A percentile compares a stretch with the other conserved stretches of the same genome.
Conservation (phyloP, 75 land plant species). For the Cupressus sempervirens region DNA sequence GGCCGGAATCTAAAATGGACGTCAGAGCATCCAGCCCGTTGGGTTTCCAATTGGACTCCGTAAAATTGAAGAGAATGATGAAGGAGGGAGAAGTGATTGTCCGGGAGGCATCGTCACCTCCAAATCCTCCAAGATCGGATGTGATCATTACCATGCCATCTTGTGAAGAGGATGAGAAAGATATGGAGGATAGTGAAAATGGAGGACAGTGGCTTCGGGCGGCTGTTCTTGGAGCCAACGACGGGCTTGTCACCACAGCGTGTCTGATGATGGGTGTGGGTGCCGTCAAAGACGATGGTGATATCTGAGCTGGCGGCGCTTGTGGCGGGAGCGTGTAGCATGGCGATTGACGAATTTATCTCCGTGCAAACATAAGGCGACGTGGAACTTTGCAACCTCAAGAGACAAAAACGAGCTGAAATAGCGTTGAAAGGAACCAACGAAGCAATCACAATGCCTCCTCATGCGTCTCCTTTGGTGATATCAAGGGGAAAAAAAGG, state of each 20-base stretch:
- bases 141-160: neutral
- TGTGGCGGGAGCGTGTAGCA: conserved; percentile 33
- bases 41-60: neutral
- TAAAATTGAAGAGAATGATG: neutral
- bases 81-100: neutral
- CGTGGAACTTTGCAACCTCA: conserved; percentile 46
- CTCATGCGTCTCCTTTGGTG: no score
- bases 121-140: neutral
- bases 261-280: no score
- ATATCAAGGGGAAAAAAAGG: neutral
- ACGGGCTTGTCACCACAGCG: no score
- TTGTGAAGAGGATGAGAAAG: neutral
- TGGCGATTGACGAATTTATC: no score
- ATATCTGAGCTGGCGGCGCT: conserved; percentile 18
- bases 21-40: no score
- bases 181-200: conserved; percentile 27
- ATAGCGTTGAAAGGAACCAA: no score
- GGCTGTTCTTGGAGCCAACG: no score
- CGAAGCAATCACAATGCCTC: no score
- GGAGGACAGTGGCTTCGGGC: conserved; percentile 63
- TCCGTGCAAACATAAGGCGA: conserved; percentile 9
- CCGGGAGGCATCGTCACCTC: neutral
- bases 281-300: no score
- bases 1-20: no score
- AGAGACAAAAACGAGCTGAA: conserved; percentile 22